These are phyloP conservation scores for Fusarium citri DNA, from an alignment of 2,329 filamentous ascomycete species.

Conservation along the genomic window DNA sequence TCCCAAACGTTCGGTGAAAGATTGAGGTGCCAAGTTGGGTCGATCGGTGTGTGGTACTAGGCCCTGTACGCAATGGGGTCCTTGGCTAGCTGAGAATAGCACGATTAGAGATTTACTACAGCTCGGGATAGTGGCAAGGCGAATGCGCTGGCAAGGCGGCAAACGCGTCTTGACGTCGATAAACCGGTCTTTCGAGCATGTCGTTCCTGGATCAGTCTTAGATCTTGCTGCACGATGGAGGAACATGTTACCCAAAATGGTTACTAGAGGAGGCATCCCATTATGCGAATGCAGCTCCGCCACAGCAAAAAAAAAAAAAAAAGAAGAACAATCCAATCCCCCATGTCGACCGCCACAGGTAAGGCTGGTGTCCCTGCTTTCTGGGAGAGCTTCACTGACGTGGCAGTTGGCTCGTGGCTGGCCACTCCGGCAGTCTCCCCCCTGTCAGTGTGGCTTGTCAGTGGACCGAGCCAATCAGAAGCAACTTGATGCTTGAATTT, in stretches of 20 bases:
- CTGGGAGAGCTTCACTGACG: constrained; percentile 50
- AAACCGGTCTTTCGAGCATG: constrained; percentile 3
- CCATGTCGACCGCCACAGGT: constrained; percentile 41
- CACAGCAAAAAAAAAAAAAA: constrained; percentile 46
- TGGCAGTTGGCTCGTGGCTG: constrained; percentile 55
- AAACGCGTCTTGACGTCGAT: constrained; percentile 40
- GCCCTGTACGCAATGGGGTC: constrained; percentile 16
- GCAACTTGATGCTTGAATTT: constrained; percentile 20
- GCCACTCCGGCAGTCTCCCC: constrained; percentile 33
- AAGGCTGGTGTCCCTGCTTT: constrained; percentile 52
- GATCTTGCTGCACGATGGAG: constrained; percentile 40
- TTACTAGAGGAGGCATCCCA: constrained; percentile 45
- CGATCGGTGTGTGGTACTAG: constrained; percentile 32
- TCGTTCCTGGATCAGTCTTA: constrained; percentile 37
- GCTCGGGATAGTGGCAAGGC: constrained; percentile 38
- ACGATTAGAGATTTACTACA: constrained; percentile 19
- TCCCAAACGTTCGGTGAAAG: constrained; percentile 35
- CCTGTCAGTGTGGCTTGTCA: constrained; percentile 42
- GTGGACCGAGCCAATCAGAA: constrained; percentile 36
- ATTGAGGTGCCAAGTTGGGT: constrained; percentile 30
- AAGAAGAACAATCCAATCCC: constrained; percentile 1
- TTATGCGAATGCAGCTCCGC: constrained; percentile 50
- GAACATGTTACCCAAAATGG: constrained; percentile 40
- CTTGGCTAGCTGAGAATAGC: constrained; percentile 41
- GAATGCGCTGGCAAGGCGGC: constrained; percentile 44